A percentile compares a stretch with the other conserved stretches of the same genome.
phyloP scores from a whole-genome alignment of 164 flowering plant genomes.

The Vitis cinerea region DNA sequence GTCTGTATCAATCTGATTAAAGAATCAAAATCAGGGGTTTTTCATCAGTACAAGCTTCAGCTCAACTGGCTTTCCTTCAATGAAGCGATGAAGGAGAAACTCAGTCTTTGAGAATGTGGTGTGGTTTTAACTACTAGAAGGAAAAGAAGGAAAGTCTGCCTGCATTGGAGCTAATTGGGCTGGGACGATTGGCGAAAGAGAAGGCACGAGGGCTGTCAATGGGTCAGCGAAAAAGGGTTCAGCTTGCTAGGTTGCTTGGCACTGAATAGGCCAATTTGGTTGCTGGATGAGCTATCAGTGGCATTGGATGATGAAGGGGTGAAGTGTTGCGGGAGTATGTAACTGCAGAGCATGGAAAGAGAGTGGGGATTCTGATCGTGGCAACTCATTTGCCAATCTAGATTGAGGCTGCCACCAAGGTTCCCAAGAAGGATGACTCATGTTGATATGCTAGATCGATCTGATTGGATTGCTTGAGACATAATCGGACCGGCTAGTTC shows the following conservation, averaged over 20 bases:
- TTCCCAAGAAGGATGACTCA: slow-evolving; percentile 79
- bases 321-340: slow-evolving; percentile 62
- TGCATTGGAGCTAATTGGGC: slow-evolving; percentile 85
- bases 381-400: slow-evolving; percentile 85
- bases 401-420: slow-evolving; percentile 82
- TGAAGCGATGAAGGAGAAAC: slow-evolving; percentile 71
- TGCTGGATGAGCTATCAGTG: slow-evolving; percentile 94
- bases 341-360: slow-evolving; percentile 78
- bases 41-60: slow-evolving; percentile 85
- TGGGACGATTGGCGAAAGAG: slow-evolving; percentile 66
- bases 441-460: slow-evolving; percentile 66
- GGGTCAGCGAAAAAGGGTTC: slow-evolving; percentile 90
- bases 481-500: too few species aligned
- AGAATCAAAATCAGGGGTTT: slow-evolving; percentile 59
- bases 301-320: slow-evolving; percentile 89
- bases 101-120: slow-evolving; percentile 76
- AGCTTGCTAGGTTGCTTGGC: slow-evolving; percentile 86
- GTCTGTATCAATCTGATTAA: too few species aligned
- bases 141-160: slow-evolving; percentile 67
- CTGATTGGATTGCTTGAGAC: too few species aligned
- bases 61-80: slow-evolving; percentile 90
- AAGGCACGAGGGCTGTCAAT: slow-evolving; percentile 82
- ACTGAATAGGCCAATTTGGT: slow-evolving; percentile 87
- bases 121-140: slow-evolving; percentile 86
- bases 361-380: slow-evolving; percentile 71